Evolutionary conservation across 371 early-diverging fungal species (phyloP), one percentile per base, ranked within the genome.

Genomic region (Syncephalastrum monosporum): DNA sequence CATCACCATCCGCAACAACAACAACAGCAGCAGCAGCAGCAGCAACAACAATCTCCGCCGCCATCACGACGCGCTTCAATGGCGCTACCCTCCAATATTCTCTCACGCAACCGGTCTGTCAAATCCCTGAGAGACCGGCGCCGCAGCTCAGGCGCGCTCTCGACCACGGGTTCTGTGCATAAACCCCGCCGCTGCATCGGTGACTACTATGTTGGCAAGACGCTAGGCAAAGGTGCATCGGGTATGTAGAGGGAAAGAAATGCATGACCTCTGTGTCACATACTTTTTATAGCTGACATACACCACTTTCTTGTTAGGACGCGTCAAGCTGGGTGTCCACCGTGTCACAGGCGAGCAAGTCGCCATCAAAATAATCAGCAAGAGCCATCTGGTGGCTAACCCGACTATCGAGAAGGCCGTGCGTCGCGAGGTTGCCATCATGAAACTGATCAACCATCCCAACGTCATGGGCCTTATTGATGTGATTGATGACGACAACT

Each of bases 351-450:
- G 77, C 47, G 77, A 77, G 51, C 70, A 77, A 55, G 72, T 77
- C 15, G 79, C 79, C 10, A 75, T 78, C 55, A 78, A 78, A 60
- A 78, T 78, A 14, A 78, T 78, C 23, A 75, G 74, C 50, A 78
- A 78, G 60, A 59, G 74, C 3, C 75, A 78, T 47, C 58, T 78
- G 53, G 73, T 74, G 38, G 65, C 71, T 24, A 67, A 86, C 77
- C 77, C 82, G 65, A 59, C 87, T 64, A 64, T 82, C 75, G 68
- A 88, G 79, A 71, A 88, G 79, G 75, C 79, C 13, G 87, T 90
- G 42, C 71, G 82, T 47, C 72, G 84, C 23, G 91, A 90, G 65
- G 86, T 90, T 56, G 91, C 89, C 14, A 87, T 90, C 38, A 74
- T 90, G 72, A 89, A 90, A 56, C 75, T 88, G 33, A 81, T 82